Evolutionary conservation across 108 stramenopile genomes (phyloP).

Genomic region (Skeletonema marinoi): DNA sequence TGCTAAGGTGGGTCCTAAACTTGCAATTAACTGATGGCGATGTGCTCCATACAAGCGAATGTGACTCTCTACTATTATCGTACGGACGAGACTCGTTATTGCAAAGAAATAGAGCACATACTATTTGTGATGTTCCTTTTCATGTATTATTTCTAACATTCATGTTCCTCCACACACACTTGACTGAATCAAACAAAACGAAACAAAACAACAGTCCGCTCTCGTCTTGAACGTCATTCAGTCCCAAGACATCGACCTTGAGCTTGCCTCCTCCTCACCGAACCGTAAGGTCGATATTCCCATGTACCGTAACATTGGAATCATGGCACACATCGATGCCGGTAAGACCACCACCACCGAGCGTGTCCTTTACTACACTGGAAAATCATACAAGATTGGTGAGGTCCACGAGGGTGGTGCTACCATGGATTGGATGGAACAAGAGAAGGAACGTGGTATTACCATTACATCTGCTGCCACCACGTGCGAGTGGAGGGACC

Average conservation of each 20-base stretch:
- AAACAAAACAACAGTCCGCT: neutral
- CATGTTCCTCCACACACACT: neutral
- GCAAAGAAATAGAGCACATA: neutral
- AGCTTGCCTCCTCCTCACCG: slow-evolving; percentile 64
- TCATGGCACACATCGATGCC: slow-evolving; percentile 99
- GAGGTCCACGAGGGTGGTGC: slow-evolving; percentile 99
- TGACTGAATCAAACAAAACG: neutral
- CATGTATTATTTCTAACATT: neutral
- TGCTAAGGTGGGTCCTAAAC: slow-evolving; percentile 1
- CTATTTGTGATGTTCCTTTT: neutral
- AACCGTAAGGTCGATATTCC: slow-evolving; percentile 81
- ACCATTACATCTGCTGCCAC: slow-evolving; percentile 99
- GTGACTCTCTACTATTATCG: neutral
- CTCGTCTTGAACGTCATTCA: slow-evolving; percentile 17
- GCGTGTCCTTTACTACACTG: slow-evolving; percentile 98
- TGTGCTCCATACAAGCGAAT: neutral
- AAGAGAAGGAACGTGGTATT: slow-evolving; percentile 99
- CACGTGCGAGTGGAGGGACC: slow-evolving; percentile 94
- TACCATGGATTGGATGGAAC: slow-evolving; percentile 99
- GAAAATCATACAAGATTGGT: slow-evolving; percentile 96
- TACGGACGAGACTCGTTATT: too few species aligned
- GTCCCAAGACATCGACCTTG: slow-evolving; percentile 71
- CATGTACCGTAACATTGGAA: slow-evolving; percentile 98
- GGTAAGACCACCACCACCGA: slow-evolving; percentile 99
- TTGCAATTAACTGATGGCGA: neutral